These are phyloP conservation scores for Moricandia arvensis DNA, from an alignment of 345 rosid species.

Conservation along the genomic window DNA sequence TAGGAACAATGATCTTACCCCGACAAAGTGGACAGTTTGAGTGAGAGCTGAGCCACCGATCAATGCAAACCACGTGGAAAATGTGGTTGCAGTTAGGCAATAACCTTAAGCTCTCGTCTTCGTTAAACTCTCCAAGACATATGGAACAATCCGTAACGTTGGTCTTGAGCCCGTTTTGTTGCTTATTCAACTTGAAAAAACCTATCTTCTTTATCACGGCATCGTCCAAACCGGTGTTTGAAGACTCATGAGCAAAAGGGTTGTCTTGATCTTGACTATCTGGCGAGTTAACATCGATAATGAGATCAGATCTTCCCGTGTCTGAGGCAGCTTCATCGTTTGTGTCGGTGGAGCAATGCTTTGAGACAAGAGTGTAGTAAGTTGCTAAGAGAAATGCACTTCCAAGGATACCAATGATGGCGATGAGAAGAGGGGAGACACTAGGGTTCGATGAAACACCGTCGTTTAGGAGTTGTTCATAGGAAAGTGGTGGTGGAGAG, in stretches of 20 bases:
- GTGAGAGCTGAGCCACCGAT: constrained; percentile 85
- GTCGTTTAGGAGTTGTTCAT: constrained; percentile 39
- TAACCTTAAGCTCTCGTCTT: constrained; percentile 71
- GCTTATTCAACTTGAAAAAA: constrained; percentile 55
- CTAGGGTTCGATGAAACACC: constrained; percentile 44
- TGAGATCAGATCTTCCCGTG: constrained; percentile 30
- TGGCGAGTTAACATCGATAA: constrained; percentile 40
- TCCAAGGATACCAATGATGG: constrained; percentile 70
- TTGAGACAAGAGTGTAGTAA: constrained; percentile 77
- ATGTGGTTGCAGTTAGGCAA: constrained; percentile 85
- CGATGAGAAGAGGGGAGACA: constrained; percentile 79
- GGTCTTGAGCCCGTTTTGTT: constrained; percentile 38
- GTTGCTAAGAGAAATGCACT: constrained; percentile 76
- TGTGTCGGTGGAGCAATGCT: constrained; percentile 46
- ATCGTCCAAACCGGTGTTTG: constrained; percentile 75
- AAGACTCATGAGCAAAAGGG: constrained; percentile 56
- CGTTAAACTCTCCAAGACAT: constrained; percentile 82
- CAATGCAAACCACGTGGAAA: constrained; percentile 83
- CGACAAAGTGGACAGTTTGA: constrained; percentile 92
- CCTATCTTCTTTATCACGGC: constrained; percentile 70
- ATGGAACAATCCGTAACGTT: constrained; percentile 80
- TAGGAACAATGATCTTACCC: constrained; percentile 48
- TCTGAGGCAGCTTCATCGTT: constrained; percentile 31
- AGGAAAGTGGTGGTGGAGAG: constrained; percentile 63
- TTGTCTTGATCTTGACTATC: constrained; percentile 38